Percentiles rank a stretch among this genome's conserved stretches.
phyloP scores from a whole-genome alignment of 345 rosid genomes.

The Triadica sebifera region DNA sequence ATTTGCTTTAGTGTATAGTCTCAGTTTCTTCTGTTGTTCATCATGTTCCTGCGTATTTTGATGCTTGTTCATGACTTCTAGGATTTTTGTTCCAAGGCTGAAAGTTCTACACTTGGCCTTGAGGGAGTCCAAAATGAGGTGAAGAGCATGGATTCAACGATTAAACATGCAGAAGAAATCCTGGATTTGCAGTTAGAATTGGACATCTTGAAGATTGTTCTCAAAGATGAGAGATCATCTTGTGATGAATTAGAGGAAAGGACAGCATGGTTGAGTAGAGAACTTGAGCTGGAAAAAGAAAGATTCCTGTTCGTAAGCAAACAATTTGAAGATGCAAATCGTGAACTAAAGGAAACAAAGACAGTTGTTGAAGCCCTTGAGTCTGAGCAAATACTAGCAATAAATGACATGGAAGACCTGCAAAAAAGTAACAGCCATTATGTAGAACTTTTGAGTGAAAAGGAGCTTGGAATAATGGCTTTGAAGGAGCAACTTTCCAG shows the following conservation, averaged over 20 bases:
- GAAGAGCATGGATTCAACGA: slow-evolving; percentile 30
- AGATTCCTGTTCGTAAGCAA: slow-evolving; percentile 39
- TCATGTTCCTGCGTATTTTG: neutral
- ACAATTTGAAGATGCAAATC: slow-evolving; percentile 44
- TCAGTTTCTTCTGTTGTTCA: neutral
- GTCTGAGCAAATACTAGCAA: slow-evolving; percentile 65
- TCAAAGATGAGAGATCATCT: slow-evolving; percentile 70
- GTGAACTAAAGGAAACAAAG: slow-evolving; percentile 59
- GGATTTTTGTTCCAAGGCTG: slow-evolving; percentile 28
- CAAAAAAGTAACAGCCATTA: slow-evolving; percentile 45
- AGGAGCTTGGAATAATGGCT: slow-evolving; percentile 50
- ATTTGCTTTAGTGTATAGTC: neutral
- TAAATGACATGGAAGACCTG: slow-evolving; percentile 65
- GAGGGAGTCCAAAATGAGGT: slow-evolving; percentile 24
- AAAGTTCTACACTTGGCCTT: slow-evolving; percentile 1
- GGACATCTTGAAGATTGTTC: slow-evolving; percentile 75
- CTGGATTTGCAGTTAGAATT: slow-evolving; percentile 82
- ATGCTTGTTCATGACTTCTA: slow-evolving; percentile 24
- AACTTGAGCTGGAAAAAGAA: slow-evolving; percentile 50
- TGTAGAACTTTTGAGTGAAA: slow-evolving; percentile 49
- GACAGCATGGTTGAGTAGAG: slow-evolving; percentile 42
- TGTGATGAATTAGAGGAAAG: slow-evolving; percentile 47
- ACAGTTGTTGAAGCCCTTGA: slow-evolving; percentile 78
- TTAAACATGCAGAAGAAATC: slow-evolving; percentile 55
- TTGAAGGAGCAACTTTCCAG: slow-evolving; percentile 52